phyloP scores from a whole-genome alignment of 139 green algal genomes.

The Chlorella sorokiniana region DNA sequence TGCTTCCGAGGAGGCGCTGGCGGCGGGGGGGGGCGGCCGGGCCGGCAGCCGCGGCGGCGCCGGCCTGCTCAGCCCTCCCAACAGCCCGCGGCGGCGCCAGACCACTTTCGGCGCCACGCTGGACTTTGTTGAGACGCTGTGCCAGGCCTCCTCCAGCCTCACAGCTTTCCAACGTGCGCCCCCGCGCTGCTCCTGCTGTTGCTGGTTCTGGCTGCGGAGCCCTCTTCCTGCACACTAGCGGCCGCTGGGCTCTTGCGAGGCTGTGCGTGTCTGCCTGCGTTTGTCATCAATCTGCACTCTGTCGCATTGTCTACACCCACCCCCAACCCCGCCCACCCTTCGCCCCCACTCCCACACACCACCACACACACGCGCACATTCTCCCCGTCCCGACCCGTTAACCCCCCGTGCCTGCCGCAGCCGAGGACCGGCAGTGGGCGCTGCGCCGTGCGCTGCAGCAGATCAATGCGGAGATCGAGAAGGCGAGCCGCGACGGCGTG shows the following conservation, averaged over 20 bases:
- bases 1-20: no score
- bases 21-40: background rate
- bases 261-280: no score
- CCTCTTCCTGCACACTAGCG: no score
- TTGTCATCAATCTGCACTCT: no score
- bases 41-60: background rate
- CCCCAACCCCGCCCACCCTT: background rate
- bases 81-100: constrained; percentile 71
- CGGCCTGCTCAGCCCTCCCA: constrained; percentile 43
- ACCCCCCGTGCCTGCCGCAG: constrained; percentile 17
- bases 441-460: constrained; percentile 52
- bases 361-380: background rate
- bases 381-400: no score
- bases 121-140: constrained; percentile 96
- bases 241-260: no score
- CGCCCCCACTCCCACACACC: no score
- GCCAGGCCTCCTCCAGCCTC: constrained; percentile 79
- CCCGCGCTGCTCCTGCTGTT: background rate
- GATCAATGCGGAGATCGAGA: constrained; percentile 80
- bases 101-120: constrained; percentile 91
- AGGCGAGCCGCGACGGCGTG: constrained; percentile 57
- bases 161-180: constrained; percentile 61
- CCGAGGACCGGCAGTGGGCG: constrained; percentile 62
- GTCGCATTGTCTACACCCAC: no score
- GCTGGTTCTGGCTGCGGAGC: background rate